phyloP scores from a whole-genome alignment of 2,329 filamentous ascomycete species.

The Aureobasidium sp. region DNA sequence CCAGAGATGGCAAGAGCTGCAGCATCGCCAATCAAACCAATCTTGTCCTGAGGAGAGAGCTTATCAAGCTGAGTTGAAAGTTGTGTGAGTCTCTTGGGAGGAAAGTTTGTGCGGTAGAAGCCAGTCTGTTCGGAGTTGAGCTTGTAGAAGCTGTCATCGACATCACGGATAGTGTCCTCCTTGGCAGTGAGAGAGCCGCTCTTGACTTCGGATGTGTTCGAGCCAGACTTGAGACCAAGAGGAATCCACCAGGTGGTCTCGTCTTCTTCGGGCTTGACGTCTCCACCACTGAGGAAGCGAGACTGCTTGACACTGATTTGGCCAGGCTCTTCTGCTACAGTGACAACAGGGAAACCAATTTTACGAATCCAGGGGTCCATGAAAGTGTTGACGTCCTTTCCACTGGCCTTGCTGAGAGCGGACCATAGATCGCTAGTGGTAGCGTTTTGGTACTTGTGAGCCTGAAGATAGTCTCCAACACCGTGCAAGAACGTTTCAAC shows the following conservation, averaged over 20 bases:
- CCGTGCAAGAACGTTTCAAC: slow-evolving; percentile 84
- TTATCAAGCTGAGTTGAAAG: slow-evolving; percentile 69
- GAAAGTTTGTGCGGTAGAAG: slow-evolving; percentile 91
- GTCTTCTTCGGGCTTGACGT: slow-evolving; percentile 86
- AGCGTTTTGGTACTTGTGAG: slow-evolving; percentile 81
- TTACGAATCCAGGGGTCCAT: slow-evolving; percentile 96
- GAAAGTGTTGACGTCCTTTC: slow-evolving; percentile 74
- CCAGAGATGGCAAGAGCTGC: slow-evolving; percentile 84
- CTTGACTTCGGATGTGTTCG: slow-evolving; percentile 54
- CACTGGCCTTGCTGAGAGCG: slow-evolving; percentile 78
- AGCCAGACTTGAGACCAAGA: slow-evolving; percentile 72
- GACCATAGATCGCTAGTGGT: slow-evolving; percentile 89
- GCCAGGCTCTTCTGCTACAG: slow-evolving; percentile 72
- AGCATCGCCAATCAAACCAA: slow-evolving; percentile 83
- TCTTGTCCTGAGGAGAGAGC: slow-evolving; percentile 81
- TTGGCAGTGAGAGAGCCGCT: slow-evolving; percentile 66
- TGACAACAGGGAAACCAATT: slow-evolving; percentile 89
- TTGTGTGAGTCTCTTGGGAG: slow-evolving; percentile 71
- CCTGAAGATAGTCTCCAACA: slow-evolving; percentile 81
- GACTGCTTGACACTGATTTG: slow-evolving; percentile 78
- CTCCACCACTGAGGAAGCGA: slow-evolving; percentile 85
- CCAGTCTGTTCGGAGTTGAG: slow-evolving; percentile 84
- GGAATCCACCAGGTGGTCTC: slow-evolving; percentile 94
- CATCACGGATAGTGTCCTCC: slow-evolving; percentile 65
- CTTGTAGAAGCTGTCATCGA: slow-evolving; percentile 82